phyloP scores from a whole-genome alignment of 768 basidiomycete genomes.

The Pulveroboletus sp. region DNA sequence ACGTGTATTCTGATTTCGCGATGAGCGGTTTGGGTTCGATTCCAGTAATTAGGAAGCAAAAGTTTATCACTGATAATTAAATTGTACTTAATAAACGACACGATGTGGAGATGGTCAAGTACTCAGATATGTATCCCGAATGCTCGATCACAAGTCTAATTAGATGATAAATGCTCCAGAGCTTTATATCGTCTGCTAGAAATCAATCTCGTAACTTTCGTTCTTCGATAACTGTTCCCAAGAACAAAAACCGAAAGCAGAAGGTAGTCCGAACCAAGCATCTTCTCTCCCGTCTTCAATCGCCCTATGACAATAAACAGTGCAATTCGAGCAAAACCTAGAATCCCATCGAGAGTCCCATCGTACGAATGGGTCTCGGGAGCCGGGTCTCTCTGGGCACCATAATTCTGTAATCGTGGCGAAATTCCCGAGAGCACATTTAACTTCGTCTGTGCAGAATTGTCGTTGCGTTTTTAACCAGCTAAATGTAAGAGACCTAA shows the following conservation, averaged over 20 bases:
- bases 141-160: neutral
- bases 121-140: neutral
- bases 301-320: constrained; percentile 22
- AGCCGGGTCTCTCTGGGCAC: constrained; percentile 16
- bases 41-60: too few relatives aligned
- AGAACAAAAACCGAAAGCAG: constrained; percentile 20
- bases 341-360: constrained; percentile 22
- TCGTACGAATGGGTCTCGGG: constrained; percentile 22
- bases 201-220: constrained; percentile 5
- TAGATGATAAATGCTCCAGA: constrained; percentile 2
- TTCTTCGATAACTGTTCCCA: constrained; percentile 7
- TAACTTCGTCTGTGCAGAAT: constrained; percentile 19
- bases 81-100: too few relatives aligned
- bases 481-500: constrained; percentile 17
- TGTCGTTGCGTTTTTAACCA: constrained; percentile 16
- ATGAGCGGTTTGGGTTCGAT: too few relatives aligned
- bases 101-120: neutral
- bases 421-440: constrained; percentile 20
- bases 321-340: constrained; percentile 18
- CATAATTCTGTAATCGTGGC: constrained; percentile 22
- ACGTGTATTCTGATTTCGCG: too few relatives aligned
- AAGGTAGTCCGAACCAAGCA: constrained; percentile 18
- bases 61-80: too few relatives aligned
- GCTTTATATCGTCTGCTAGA: neutral
- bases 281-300: constrained; percentile 26